Percentiles rank a stretch among this genome's conserved stretches.
phyloP scores from a whole-genome alignment of 1,284 basidiomycete species.

The Rhodotorula sp. region DNA sequence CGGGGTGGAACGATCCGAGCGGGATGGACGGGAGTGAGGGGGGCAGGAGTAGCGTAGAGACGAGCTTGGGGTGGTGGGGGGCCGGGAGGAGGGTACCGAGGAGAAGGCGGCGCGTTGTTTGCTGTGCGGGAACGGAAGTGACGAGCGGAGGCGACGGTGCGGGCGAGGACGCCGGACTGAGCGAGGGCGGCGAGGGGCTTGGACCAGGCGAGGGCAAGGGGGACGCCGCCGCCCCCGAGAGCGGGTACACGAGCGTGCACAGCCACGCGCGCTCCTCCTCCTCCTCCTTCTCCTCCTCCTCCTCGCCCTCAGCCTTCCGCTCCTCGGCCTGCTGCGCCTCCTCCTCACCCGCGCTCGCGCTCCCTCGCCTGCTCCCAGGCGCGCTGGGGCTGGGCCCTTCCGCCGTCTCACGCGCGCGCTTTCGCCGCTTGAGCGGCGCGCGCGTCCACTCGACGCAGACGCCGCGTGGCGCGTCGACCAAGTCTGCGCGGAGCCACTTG shows the following conservation, averaged over 20 bases:
- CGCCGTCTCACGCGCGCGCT: no score
- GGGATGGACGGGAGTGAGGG: conserved; percentile 75
- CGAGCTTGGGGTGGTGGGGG: conserved; percentile 93
- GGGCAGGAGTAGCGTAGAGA: conserved; percentile 85
- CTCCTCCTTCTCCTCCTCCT: conserved; percentile 77
- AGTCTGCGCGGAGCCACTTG: conserved; percentile 10
- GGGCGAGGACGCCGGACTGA: neutral
- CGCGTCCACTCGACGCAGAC: conserved; percentile 14
- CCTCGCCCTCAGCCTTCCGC: conserved; percentile 33
- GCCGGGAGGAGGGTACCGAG: conserved; percentile 81
- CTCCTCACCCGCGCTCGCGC: neutral
- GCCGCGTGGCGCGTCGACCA: neutral
- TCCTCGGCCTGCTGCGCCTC: conserved; percentile 1
- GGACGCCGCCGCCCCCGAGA: neutral
- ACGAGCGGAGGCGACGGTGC: neutral
- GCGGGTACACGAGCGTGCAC: conserved; percentile 59
- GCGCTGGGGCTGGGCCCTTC: neutral
- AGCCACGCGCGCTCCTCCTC: conserved; percentile 95
- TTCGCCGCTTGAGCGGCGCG: neutral
- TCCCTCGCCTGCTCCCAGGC: neutral
- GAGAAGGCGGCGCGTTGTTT: conserved; percentile 54
- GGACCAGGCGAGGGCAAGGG: neutral
- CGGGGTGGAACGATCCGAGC: conserved; percentile 36
- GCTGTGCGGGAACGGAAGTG: neutral
- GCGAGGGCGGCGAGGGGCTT: neutral